Evolutionary conservation across 345 rosid genomes (phyloP).

Genomic region (Limnanthes douglasii): DNA sequence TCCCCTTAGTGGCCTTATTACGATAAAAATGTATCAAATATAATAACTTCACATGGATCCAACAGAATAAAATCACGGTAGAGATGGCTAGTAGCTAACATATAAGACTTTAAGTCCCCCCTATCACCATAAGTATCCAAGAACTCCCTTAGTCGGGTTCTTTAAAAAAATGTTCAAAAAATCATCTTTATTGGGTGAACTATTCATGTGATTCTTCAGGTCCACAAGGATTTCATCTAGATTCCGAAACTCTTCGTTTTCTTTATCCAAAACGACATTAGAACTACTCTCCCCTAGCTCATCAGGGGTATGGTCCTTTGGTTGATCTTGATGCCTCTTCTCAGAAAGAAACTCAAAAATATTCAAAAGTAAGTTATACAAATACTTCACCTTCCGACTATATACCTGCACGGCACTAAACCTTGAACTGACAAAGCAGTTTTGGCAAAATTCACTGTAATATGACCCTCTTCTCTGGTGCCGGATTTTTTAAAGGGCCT

Average conservation of each 20-base stretch:
- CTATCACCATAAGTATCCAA: conserved; percentile 59
- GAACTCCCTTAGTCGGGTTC: conserved; percentile 92
- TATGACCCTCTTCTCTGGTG: conserved; percentile 21
- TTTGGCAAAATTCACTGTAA: conserved; percentile 76
- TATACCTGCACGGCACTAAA: conserved; percentile 92
- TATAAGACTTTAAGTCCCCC: conserved; percentile 80
- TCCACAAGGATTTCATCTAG: conserved; percentile 75
- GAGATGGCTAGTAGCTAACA: conserved; percentile 77
- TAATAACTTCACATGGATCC: conserved; percentile 61
- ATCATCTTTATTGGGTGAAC: conserved; percentile 34
- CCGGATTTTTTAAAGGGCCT: conserved; percentile 47
- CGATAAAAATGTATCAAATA: conserved; percentile 38
- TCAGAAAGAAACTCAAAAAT: conserved; percentile 84
- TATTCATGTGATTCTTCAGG: conserved; percentile 55
- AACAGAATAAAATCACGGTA: conserved; percentile 74
- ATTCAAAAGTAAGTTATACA: conserved; percentile 81
- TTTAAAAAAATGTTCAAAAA: conserved; percentile 48
- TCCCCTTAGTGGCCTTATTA: conserved; percentile 26
- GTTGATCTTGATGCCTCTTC: conserved; percentile 64
- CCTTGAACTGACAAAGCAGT: conserved; percentile 99
- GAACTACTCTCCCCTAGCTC: conserved; percentile 28
- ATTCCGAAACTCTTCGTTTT: conserved; percentile 61
- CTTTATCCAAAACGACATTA: conserved; percentile 29
- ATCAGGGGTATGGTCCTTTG: conserved; percentile 21
- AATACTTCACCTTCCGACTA: conserved; percentile 90